Base-by-base conservation (phyloP, 2,329 filamentous ascomycete genomes). In the Trichoderma arundinaceum region DNA sequence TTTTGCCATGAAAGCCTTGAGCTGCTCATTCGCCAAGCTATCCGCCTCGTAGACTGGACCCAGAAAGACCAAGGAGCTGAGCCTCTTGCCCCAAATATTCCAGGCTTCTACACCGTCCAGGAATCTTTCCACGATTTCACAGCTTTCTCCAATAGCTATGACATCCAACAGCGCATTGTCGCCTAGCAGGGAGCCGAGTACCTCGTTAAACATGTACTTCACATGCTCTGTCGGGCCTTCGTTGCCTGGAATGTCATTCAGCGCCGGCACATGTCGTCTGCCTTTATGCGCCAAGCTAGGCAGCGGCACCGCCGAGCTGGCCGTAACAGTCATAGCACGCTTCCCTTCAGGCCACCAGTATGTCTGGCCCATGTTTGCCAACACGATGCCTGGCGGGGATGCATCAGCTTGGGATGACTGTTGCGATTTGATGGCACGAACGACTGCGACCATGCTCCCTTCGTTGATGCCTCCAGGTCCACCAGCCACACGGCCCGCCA, bases 341-440 rank as follows among this genome's bases (percentile, higher is more conserved):
- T 83, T 78, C 1, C 83, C 83, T 59, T 85, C 83, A 46, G 90
- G 86, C 75, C 90, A 92, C 88, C 92, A 97, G 71, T 89, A 81
- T 17, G 91, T 80, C 77, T 96, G 88, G 4, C 92, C 92, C 4
- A 87, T 82, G 74, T 97, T 97, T 52, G 92, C 86, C 32, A 97
- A 80, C 33, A 97, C 78, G 64, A 97, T 79, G 3, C 85, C 90
- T 0, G 84, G 87, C 1, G 79, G 69, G 2, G 74, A 70, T 0
- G 72, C 33, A 19, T 81, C 78, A 0, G 70, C 54, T 0, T 75
- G 68, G 13, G 76, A 78, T 39, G 76, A 76, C 28, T 53, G 68
- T 64, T 82, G 77, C 15, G 71, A 61, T 48, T 73, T 73, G 4
- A 88, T 76, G 12, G 75, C 78, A 41, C 80, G 75, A 28, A 90